These are phyloP conservation scores for Tricholoma bakamatsutake DNA, from an alignment of 768 basidiomycete genomes.

Conservation along the genomic window DNA sequence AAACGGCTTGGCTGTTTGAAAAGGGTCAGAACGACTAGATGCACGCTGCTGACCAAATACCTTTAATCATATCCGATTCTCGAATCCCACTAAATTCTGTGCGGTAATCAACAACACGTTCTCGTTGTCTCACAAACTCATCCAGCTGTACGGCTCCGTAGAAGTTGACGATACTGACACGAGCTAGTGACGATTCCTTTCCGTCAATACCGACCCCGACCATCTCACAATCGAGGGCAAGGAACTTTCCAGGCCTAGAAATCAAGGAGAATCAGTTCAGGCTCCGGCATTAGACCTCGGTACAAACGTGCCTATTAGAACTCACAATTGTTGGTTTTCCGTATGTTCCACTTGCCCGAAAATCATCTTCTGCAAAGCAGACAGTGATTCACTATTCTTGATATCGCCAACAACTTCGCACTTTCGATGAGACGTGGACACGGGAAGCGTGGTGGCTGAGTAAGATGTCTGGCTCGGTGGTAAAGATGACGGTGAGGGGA, in stretches of 20 bases:
- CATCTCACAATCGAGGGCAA: constrained; percentile 97
- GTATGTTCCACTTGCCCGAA: constrained; percentile 38
- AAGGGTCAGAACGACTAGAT: background rate
- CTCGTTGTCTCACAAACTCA: constrained; percentile 79
- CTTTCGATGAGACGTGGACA: background rate
- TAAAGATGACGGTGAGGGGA: constrained; percentile 7
- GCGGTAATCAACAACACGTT: constrained; percentile 87
- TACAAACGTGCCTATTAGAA: constrained; percentile 7
- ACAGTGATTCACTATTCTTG: constrained; percentile 45
- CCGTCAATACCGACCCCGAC: constrained; percentile 90
- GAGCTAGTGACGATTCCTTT: constrained; percentile 76
- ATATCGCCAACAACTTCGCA: constrained; percentile 13
- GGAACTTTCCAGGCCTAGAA: constrained; percentile 59
- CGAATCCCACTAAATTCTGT: constrained; percentile 88
- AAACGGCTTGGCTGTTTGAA: constrained; percentile 61
- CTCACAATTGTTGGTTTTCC: constrained; percentile 40
- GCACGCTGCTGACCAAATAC: constrained; percentile 27
- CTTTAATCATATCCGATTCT: constrained; percentile 63
- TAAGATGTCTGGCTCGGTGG: constrained; percentile 1
- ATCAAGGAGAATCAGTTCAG: constrained; percentile 6
- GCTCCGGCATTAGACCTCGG: constrained; percentile 1
- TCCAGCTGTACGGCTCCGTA: constrained; percentile 77
- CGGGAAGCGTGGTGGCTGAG: background rate
- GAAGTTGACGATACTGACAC: constrained; percentile 88
- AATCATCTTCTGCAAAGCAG: constrained; percentile 46